Conservation (phyloP, 345 rosid genomes). For the Chamaenerion angustifolium region DNA sequence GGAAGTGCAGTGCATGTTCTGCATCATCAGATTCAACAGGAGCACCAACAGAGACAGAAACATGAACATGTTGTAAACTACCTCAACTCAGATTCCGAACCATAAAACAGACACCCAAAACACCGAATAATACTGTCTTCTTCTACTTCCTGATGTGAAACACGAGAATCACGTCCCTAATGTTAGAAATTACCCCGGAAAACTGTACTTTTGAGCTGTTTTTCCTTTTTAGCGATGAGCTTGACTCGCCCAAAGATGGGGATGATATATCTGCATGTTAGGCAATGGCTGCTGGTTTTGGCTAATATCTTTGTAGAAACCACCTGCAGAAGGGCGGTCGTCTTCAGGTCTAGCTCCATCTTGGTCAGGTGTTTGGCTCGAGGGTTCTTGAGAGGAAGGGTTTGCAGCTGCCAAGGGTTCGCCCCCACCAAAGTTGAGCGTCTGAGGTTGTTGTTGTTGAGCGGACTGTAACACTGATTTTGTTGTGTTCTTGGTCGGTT, state of each 20-base stretch:
- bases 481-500: constrained; percentile 18
- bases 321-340: constrained; percentile 10
- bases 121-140: background rate
- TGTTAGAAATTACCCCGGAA: constrained; percentile 4
- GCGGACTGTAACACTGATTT: constrained; percentile 44
- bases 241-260: constrained; percentile 36
- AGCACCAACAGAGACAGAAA: background rate
- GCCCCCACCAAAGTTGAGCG: constrained; percentile 46
- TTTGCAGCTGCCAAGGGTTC: constrained; percentile 31
- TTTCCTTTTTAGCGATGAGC: constrained; percentile 33
- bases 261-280: constrained; percentile 48
- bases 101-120: background rate
- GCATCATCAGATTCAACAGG: background rate
- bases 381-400: constrained; percentile 53
- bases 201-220: background rate
- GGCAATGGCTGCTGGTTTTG: constrained; percentile 22
- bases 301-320: constrained; percentile 22
- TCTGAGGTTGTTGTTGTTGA: constrained; percentile 23
- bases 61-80: no score
- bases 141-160: background rate
- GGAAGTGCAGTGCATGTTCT: background rate
- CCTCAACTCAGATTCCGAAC: background rate
- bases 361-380: constrained; percentile 69
- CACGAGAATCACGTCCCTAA: background rate
- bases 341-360: constrained; percentile 46